Conservation (phyloP, 331 rosid genomes). For the Dryas integrifolia region DNA sequence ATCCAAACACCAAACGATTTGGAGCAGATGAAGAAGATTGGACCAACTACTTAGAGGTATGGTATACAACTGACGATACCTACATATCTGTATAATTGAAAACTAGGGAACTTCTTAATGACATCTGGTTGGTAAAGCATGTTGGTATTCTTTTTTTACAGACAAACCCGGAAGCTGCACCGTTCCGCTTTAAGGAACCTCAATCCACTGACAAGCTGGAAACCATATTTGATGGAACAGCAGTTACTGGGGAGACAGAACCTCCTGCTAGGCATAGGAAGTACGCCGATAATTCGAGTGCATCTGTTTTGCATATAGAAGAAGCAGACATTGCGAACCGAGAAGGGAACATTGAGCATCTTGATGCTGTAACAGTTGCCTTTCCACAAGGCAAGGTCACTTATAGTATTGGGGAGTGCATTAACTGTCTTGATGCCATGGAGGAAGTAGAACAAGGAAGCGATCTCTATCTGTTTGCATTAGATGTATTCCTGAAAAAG, state of each 20-base stretch:
- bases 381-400: conserved; percentile 31
- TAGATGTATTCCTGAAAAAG: conserved; percentile 66
- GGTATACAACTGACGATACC: conserved; percentile 4
- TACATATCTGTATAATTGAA: not conserved
- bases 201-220: conserved; percentile 35
- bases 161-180: conserved; percentile 54
- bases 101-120: not conserved
- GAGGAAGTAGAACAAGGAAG: conserved; percentile 67
- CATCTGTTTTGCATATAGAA: conserved; percentile 26
- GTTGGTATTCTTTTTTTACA: conserved; percentile 30
- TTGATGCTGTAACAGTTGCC: conserved; percentile 19
- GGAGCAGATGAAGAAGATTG: conserved; percentile 56
- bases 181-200: conserved; percentile 47
- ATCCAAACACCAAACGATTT: conserved; percentile 39
- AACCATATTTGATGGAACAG: conserved; percentile 25
- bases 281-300: conserved; percentile 9
- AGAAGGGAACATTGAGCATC: conserved; percentile 30
- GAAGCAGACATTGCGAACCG: conserved; percentile 28
- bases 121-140: not conserved
- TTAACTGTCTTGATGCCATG: conserved; percentile 57
- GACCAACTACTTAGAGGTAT: conserved; percentile 50
- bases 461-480: conserved; percentile 65
- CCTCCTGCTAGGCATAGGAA: conserved; percentile 25
- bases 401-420: conserved; percentile 69
- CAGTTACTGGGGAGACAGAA: conserved; percentile 27